Percentiles rank a stretch among this genome's conserved stretches.
These are phyloP conservation scores for Pseudogymnoascus sp. DNA, from an alignment of 2,329 filamentous ascomycete species.

Conservation along the genomic window DNA sequence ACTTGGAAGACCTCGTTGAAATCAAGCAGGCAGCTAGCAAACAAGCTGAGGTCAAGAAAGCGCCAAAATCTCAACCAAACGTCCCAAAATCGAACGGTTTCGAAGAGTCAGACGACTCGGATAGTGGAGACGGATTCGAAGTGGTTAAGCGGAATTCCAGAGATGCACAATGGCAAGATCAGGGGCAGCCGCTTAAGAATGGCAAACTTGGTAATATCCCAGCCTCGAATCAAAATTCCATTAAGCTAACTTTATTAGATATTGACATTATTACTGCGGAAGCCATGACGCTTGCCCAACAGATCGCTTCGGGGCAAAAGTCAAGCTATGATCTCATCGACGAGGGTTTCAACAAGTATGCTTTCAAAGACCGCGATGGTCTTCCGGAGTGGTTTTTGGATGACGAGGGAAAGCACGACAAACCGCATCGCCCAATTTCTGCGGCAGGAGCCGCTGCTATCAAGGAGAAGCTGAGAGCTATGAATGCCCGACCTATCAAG, in stretches of 20 bases:
- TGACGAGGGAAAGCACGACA: constrained; percentile 79
- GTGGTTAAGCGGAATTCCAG: constrained; percentile 47
- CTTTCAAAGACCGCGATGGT: constrained; percentile 84
- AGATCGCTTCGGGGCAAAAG: constrained; percentile 79
- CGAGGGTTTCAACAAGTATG: constrained; percentile 86
- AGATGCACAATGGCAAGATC: constrained; percentile 58
- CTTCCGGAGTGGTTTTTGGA: constrained; percentile 97
- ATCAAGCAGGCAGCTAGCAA: constrained; percentile 25
- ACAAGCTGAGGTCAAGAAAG: constrained; percentile 28
- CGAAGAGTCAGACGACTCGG: constrained; percentile 16
- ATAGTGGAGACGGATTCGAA: constrained; percentile 51
- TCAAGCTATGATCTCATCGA: constrained; percentile 74
- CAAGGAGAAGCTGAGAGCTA: constrained; percentile 84
- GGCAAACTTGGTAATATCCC: constrained; percentile 48
- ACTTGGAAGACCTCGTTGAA: constrained; percentile 22
- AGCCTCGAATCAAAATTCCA: background rate
- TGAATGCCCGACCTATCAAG: constrained; percentile 96
- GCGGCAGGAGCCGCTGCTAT: constrained; percentile 86
- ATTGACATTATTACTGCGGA: constrained; percentile 99
- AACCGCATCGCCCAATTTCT: constrained; percentile 77
- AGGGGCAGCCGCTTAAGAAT: constrained; percentile 54
- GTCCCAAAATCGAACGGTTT: constrained; percentile 15
- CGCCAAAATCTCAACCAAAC: constrained; percentile 19
- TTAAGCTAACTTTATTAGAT: constrained; percentile 42
- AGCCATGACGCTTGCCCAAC: constrained; percentile 94